Conservation (phyloP, 1,284 basidiomycete genomes). For the Agaricales sp. region DNA sequence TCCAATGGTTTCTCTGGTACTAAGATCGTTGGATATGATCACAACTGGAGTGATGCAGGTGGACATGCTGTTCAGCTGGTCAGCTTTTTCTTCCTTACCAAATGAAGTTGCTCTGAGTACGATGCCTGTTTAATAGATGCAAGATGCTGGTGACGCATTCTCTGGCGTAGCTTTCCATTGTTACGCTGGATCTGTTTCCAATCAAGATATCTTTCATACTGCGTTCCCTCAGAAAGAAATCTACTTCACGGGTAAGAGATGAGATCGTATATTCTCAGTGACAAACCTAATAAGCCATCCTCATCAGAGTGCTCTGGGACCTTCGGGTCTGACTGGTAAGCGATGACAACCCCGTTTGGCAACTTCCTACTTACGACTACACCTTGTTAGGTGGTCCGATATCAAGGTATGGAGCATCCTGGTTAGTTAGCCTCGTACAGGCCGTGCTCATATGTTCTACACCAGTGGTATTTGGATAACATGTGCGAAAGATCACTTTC, state of each 20-base stretch:
- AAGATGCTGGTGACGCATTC: too few relatives aligned
- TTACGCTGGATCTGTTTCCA: slow-evolving; percentile 32
- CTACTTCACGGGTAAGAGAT: slow-evolving; percentile 16
- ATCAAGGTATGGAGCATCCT: not conserved
- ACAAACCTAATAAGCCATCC: not conserved
- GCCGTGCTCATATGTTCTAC: too few relatives aligned
- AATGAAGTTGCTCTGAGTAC: too few relatives aligned
- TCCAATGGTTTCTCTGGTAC: slow-evolving; percentile 35
- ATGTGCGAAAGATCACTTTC: too few relatives aligned
- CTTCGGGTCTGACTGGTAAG: not conserved
- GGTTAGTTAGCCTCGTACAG: too few relatives aligned
- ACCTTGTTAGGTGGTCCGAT: not conserved
- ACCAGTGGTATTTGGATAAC: not conserved
- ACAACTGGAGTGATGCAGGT: slow-evolving; percentile 43
- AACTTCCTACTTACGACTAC: not conserved
- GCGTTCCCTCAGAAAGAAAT: slow-evolving; percentile 35
- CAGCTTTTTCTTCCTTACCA: not conserved
- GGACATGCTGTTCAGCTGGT: slow-evolving; percentile 27
- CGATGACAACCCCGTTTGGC: too few relatives aligned
- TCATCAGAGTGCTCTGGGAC: not conserved
- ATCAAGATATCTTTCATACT: slow-evolving; percentile 32
- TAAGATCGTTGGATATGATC: slow-evolving; percentile 38
- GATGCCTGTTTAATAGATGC: too few relatives aligned
- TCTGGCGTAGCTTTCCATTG: slow-evolving; percentile 45
- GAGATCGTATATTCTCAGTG: not conserved